Base-by-base conservation (phyloP, 768 basidiomycete genomes). In the Solioccasus polychromus region DNA sequence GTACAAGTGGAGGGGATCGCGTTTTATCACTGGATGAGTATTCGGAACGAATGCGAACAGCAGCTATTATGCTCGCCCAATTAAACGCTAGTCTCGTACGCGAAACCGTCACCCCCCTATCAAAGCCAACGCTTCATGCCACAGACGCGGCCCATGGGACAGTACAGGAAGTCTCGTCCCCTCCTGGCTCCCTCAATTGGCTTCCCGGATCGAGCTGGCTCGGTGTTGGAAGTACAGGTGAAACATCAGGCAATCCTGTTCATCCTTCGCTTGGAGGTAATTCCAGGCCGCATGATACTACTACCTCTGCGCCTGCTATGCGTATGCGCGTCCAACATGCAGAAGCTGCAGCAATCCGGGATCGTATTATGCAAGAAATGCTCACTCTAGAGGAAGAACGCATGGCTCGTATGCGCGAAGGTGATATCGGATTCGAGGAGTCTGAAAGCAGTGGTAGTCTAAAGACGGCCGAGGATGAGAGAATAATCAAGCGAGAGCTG, bases 301-400 rank as follows among this genome's bases (percentile, higher is more conserved):
- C 57, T 55, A 39, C 57, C 58, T 32, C 71, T 54, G 42, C 63
- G 55, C 48, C 60, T 52, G 41, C 70, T 6, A 68, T 68, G 15
- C 80, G 90, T 29, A 82, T 85, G 75, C 85, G 79, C 41, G 71
- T 99, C 19, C 85, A 90, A 51, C 74, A 81, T 15, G 72, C 82
- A 3, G 92, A 97, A 64, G 95, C 94, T 4, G 76, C 88, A 1
- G 87, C 88, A 2, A 99, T 99, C 54, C 80, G 92, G 14, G 88
- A 92, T 54, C 78, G 93, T 18, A 99, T 99, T 50, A 99, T 99
- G 96, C 82, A 88, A 55, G 96, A 99, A 74, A 99, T 99, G 96
- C 74, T 97, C 51, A 76, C 92, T 19, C 71, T 99, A 22, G 96
- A 99, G 67, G 94, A 98, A 62, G 92, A 98, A 64, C 80, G 96